Conservation (phyloP, 768 basidiomycete genomes). For the Termitomyces bulborhizus region DNA sequence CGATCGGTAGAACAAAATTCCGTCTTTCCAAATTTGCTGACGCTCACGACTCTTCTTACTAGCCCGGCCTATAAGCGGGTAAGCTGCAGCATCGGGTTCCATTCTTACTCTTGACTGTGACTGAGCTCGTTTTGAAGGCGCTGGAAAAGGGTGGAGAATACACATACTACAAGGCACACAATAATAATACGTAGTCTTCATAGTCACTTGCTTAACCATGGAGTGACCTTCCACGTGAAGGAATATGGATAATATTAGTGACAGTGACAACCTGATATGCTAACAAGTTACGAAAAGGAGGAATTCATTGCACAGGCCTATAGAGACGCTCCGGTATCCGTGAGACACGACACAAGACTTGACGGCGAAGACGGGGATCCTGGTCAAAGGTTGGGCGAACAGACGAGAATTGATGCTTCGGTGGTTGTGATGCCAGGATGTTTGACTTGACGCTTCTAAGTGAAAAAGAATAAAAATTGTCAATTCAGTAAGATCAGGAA, state of each 20-base stretch:
- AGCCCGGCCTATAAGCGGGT: conserved; percentile 16
- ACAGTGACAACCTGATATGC: not conserved
- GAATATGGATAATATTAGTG: not conserved
- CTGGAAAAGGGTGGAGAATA: conserved; percentile 27
- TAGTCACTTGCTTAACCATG: not conserved
- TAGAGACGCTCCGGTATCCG: conserved; percentile 45
- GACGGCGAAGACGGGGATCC: conserved; percentile 4
- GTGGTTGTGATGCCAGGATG: not conserved
- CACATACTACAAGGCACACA: conserved; percentile 3
- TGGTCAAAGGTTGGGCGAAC: not conserved
- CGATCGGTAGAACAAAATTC: conserved; percentile 11
- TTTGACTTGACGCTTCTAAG: not conserved
- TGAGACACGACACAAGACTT: conserved; percentile 24
- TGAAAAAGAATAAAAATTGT: not conserved
- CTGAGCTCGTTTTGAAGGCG: conserved; percentile 14
- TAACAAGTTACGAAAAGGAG: not conserved
- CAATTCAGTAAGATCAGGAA: not conserved
- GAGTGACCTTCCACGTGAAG: not conserved
- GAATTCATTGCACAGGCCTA: conserved; percentile 10
- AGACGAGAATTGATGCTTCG: not conserved
- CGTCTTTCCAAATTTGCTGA: not conserved
- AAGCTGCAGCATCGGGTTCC: not conserved
- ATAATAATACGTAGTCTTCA: too few relatives aligned
- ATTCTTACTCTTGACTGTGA: not conserved
- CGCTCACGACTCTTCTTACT: not conserved